phyloP scores from a whole-genome alignment of 306 rosid genomes.

The Prunus armeniaca region DNA sequence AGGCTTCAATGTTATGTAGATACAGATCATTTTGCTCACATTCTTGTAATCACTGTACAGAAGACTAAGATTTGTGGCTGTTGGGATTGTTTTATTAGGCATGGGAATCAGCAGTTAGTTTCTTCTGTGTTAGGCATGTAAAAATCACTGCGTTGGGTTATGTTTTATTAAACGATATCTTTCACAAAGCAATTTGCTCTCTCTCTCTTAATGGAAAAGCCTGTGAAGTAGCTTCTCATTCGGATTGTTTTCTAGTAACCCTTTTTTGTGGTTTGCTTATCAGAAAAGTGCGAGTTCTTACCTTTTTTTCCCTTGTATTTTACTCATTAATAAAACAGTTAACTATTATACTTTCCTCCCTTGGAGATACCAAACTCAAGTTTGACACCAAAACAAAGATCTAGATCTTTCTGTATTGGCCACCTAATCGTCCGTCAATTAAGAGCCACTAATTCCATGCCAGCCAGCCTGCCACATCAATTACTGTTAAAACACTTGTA shows the following conservation, averaged over 20 bases:
- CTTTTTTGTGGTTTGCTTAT: no score
- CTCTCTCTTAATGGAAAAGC: no score
- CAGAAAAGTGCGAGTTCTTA: no score
- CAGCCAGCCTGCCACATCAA: neutral
- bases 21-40: conserved; percentile 5
- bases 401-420: neutral
- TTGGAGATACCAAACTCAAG: neutral
- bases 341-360: neutral
- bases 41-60: conserved; percentile 41
- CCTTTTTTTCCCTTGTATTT: no score
- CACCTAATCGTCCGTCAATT: neutral
- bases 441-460: neutral
- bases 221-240: no score
- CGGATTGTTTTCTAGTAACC: no score
- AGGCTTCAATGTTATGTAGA: conserved; percentile 30
- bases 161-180: neutral
- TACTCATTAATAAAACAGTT: neutral
- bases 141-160: neutral
- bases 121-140: neutral
- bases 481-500: neutral
- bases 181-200: neutral
- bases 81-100: neutral
- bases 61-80: conserved; percentile 9
- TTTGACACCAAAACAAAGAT: neutral
- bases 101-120: neutral